A percentile compares a stretch with the other conserved stretches of the same genome.
These are phyloP conservation scores for Apophysomyces ossiformis DNA, from an alignment of 371 early-diverging fungal genomes.

Conservation along the genomic window DNA sequence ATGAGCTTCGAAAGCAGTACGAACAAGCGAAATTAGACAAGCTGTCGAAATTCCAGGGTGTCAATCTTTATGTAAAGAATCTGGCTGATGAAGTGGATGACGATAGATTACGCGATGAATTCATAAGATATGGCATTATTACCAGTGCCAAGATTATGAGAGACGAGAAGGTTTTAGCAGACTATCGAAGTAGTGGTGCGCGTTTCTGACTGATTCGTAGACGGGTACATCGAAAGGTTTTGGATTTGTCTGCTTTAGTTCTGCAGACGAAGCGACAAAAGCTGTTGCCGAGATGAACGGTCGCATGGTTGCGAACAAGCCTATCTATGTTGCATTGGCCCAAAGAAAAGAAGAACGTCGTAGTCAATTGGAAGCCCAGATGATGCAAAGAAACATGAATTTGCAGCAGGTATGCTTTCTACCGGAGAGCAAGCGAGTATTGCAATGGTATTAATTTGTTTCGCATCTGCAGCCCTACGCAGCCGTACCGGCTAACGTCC, in stretches of 20 bases:
- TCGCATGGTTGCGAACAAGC: constrained; percentile 82
- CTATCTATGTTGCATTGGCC: constrained; percentile 96
- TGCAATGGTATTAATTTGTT: constrained; percentile 24
- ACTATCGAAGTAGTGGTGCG: not conserved
- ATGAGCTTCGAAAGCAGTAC: constrained; percentile 90
- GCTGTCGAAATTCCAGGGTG: constrained; percentile 93
- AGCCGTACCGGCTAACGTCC: constrained; percentile 18
- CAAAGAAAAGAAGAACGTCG: constrained; percentile 97
- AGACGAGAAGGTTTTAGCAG: constrained; percentile 70
- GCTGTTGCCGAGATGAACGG: constrained; percentile 91
- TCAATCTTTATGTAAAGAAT: constrained; percentile 98
- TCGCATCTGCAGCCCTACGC: constrained; percentile 20
- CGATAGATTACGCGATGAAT: constrained; percentile 88
- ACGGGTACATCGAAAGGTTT: constrained; percentile 77
- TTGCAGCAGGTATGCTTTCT: constrained; percentile 17
- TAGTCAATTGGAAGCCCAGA: constrained; percentile 87
- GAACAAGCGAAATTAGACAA: constrained; percentile 85
- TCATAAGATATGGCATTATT: constrained; percentile 90
- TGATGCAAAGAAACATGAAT: constrained; percentile 65
- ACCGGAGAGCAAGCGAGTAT: not conserved
- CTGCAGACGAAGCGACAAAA: constrained; percentile 86
- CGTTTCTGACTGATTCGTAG: constrained; percentile 14
- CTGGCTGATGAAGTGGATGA: constrained; percentile 93
- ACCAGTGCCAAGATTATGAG: constrained; percentile 97
- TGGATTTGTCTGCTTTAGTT: constrained; percentile 90